Evolutionary conservation across 768 basidiomycete species (phyloP), one percentile per base, ranked within the genome.

Genomic region (Agrocybe praecox): DNA sequence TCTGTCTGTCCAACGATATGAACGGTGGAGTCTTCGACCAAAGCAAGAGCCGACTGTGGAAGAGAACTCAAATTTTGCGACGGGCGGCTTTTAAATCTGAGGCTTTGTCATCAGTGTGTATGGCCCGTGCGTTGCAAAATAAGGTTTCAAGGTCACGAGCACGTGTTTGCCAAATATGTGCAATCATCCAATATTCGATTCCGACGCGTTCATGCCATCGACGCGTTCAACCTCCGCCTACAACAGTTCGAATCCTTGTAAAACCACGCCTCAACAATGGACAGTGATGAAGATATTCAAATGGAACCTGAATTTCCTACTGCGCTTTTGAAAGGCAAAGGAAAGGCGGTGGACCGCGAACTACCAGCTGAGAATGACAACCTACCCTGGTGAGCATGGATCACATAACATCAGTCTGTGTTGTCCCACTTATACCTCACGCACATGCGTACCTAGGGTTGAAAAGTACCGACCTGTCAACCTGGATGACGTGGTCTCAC

Each of bases 401-500:
- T 42, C 29, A 47, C 43, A 49, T 52, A 29, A 11, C 40, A 46
- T 61, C 26, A 36, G 32, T 36, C 24, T 24, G 40, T 43, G 17
- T n/a, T 42, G 8, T 17, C 45, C 48, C 40, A 49, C 57, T 66
- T 22, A 56, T 55, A 3, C 12, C 14, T 40, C 12, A 6, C 36
- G 14, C 14, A n/a, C n/a, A 4, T 26, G 34, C 52, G 65, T 49
- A 9, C 65, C 33, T 52, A 96, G 96, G 96, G 97, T 98, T 34
- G 96, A 99, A 73, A 98, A 98, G 74, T 98, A 98, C 74, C 77
- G 97, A 52, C 97, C 97, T 12, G 89, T 88, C 9, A 89, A 90
- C 2, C 74, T 99, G 55, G 88, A 90, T 64, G 97, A 98, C 64
- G 94, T 99, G 19, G 97, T 99, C 8, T 96, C 96, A 0, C 97